Base-by-base conservation (phyloP, 1,284 basidiomycete genomes). In the Fistulinella cinereoalba region DNA sequence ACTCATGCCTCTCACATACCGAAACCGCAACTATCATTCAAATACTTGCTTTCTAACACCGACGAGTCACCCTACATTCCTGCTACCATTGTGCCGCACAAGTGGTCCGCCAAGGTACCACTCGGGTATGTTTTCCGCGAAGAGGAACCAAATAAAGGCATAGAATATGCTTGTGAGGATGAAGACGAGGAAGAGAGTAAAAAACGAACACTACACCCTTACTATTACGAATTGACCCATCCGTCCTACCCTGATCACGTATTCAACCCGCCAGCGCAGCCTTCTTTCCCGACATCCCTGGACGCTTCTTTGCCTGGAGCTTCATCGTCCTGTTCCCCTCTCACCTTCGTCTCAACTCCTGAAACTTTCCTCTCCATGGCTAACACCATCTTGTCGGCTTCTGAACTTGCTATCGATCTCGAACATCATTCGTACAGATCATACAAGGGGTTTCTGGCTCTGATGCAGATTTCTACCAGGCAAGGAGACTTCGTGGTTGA, bases 381-480 rank as follows among this genome's bases (percentile, higher is more conserved):
- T 4, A 75, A 77, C n/a, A 74, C 76, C 45, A 73, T 95, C 15
- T 77, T 80, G 31, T 63, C 68, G 11, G 79, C 77, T n/a, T 72
- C 70, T 36, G 94, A 97, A 66, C 84, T 99, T 43, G 96, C 96
- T 1, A 77, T 99, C 31, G 96, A 99, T 67, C 73, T 99, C 37
- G 96, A 99, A 67, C 88, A 97, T 62, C 94, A 98, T 72, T 85
- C 80, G 54, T 89, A 86, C 59, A 79, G 93, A 39, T 84, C 85
- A 4, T 98, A 89, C 66, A 71, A 72, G 18, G 96, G 97, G 0
- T 90, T 98, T 57, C 79, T 96, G 11, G 97, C 94, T 60, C 71
- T 99, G 48, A 95, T 98, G 83, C 96, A 97, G 67, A 79, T 96
- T 55, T 93, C 88, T 56, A 93, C 91, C 2, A 73, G 93, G 37